Conservation (phyloP, 305 asterid species). For the Ajuga reptans region DNA sequence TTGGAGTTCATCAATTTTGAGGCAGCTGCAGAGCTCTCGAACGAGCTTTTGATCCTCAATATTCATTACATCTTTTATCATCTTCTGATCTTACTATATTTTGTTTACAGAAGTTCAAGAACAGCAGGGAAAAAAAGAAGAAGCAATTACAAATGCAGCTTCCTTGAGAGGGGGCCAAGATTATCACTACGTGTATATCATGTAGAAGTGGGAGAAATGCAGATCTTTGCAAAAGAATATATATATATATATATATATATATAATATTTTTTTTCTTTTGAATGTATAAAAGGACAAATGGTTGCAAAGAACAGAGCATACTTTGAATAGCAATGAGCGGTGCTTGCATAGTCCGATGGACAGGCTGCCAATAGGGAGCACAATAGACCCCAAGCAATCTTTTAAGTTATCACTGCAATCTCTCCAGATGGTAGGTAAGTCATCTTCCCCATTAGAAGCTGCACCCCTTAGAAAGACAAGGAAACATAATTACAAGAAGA, state of each 20-base stretch:
- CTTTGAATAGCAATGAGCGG: conserved; percentile 79
- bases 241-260: too few species aligned
- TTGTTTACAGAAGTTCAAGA: neutral
- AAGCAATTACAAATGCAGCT: neutral
- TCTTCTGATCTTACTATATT: neutral
- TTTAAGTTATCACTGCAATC: conserved; percentile 59
- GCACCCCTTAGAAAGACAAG: conserved; percentile 44
- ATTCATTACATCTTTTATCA: neutral
- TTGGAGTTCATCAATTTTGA: neutral
- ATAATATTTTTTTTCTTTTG: neutral
- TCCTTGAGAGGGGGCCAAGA: neutral
- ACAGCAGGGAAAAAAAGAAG: neutral
- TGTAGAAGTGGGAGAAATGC: conserved; percentile 15
- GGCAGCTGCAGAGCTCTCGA: too few species aligned
- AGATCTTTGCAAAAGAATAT: neutral
- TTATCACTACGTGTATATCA: neutral
- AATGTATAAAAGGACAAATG: conserved; percentile 10
- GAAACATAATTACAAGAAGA: conserved; percentile 26
- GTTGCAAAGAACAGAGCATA: conserved; percentile 24
- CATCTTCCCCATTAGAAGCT: conserved; percentile 58
- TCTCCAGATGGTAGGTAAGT: conserved; percentile 54
- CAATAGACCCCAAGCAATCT: conserved; percentile 65
- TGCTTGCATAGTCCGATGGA: conserved; percentile 77
- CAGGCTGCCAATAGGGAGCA: conserved; percentile 73
- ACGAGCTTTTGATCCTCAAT: neutral